Evolutionary conservation across 2,329 filamentous ascomycete genomes (phyloP).

Genomic region (Neonectria ditissima): DNA sequence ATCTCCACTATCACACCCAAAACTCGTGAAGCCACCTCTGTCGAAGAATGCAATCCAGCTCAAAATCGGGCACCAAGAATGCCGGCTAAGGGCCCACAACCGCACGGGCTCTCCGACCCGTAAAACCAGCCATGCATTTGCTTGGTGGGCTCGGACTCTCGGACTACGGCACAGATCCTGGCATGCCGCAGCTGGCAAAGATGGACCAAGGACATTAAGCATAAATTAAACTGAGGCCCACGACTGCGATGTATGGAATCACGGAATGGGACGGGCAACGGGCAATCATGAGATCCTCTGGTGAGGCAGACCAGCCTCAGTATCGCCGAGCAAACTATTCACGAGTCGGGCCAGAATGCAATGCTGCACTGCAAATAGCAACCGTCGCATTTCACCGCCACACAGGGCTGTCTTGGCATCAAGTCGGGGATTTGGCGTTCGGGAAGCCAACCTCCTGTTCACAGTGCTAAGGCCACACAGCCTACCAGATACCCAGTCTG

Average conservation of each 20-base stretch:
- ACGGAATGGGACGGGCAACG: not conserved
- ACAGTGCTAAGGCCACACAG: not conserved
- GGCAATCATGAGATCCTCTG: no score
- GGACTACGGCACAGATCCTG: not conserved
- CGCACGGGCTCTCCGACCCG: no score
- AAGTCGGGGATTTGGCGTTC: not conserved
- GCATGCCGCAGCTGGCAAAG: not conserved
- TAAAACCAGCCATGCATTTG: no score
- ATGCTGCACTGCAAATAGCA: not conserved
- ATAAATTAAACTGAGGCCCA: not conserved
- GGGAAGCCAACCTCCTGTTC: not conserved
- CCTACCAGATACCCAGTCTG: not conserved
- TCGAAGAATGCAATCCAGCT: not conserved
- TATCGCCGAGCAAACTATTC: not conserved
- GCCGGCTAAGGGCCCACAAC: no score
- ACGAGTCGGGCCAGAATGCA: not conserved
- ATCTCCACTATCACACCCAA: not conserved
- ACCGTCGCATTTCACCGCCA: conserved; percentile 3
- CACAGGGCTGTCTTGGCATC: conserved; percentile 4
- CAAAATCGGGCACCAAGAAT: not conserved
- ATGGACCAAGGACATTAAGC: not conserved
- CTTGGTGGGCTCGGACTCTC: no score
- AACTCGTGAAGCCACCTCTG: not conserved
- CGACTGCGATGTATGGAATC: not conserved
- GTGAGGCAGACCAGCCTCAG: not conserved